Percentiles rank a stretch among this genome's conserved stretches.
phyloP scores from a whole-genome alignment of 768 basidiomycete genomes.

The Suillus ampliporus region DNA sequence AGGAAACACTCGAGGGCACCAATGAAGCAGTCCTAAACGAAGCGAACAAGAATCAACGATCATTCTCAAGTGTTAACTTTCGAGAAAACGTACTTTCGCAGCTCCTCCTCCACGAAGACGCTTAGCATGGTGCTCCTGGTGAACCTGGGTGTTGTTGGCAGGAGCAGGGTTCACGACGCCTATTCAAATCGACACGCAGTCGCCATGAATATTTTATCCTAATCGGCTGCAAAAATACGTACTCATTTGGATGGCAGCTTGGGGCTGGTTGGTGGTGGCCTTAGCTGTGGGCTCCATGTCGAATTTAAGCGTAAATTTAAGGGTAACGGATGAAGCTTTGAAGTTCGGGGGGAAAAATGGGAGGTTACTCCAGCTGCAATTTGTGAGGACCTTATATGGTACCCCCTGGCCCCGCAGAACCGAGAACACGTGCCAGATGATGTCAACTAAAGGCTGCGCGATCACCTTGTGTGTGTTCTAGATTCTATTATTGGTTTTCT shows the following conservation, averaged over 20 bases:
- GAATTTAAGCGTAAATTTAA: conserved; percentile 31
- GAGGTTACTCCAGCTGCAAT: neutral
- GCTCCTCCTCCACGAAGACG: conserved; percentile 77
- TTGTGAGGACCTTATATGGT: conserved; percentile 11
- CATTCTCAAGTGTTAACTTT: neutral
- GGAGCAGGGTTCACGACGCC: conserved; percentile 54
- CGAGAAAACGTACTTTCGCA: conserved; percentile 51
- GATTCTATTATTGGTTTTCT: neutral
- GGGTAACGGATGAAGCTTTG: conserved; percentile 1
- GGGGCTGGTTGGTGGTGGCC: conserved; percentile 57
- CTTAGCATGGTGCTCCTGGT: conserved; percentile 51
- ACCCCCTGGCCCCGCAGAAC: conserved; percentile 10
- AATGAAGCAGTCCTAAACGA: conserved; percentile 67
- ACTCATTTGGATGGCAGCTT: conserved; percentile 69
- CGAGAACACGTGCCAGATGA: conserved; percentile 13
- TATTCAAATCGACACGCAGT: conserved; percentile 22
- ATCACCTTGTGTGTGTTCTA: conserved; percentile 4
- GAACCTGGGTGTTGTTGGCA: conserved; percentile 41
- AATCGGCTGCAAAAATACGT: conserved; percentile 28
- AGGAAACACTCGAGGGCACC: conserved; percentile 68
- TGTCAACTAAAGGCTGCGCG: conserved; percentile 13
- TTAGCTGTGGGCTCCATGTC: conserved; percentile 39
- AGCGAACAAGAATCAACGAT: conserved; percentile 7
- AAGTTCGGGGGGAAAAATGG: neutral
- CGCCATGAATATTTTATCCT: neutral